Evolutionary conservation across 495 filamentous ascomycete genomes (phyloP).

Genomic region (Glarea lozoyensis): DNA sequence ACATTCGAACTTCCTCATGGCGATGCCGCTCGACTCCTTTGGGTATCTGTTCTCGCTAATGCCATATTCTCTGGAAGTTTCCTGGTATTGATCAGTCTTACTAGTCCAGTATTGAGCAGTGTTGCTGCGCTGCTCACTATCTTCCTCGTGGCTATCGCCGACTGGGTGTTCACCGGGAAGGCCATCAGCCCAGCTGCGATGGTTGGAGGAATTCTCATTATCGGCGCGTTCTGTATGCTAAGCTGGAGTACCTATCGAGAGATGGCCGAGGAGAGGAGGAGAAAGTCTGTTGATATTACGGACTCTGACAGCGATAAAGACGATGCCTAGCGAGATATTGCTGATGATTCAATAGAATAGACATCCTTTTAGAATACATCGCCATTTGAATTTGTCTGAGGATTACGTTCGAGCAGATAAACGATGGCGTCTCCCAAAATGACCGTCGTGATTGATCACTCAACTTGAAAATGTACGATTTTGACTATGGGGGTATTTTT

Average conservation of each 20-base stretch:
- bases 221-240: constrained; percentile 73
- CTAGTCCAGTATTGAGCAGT: constrained; percentile 81
- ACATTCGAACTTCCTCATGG: constrained; percentile 72
- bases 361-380: too few species aligned
- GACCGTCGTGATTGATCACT: too few species aligned
- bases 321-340: constrained; percentile 19
- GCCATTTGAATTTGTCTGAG: too few species aligned
- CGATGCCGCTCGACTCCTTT: constrained; percentile 66
- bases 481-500: too few species aligned
- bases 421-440: too few species aligned
- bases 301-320: constrained; percentile 18
- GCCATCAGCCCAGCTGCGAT: constrained; percentile 67
- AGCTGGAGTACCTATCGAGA: constrained; percentile 89
- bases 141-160: constrained; percentile 86
- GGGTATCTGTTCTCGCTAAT: constrained; percentile 75
- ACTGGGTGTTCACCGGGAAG: constrained; percentile 74
- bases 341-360: too few species aligned
- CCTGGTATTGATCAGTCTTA: constrained; percentile 83
- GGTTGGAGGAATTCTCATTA: constrained; percentile 76
- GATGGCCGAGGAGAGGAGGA: constrained; percentile 73
- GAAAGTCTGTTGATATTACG: constrained; percentile 37
- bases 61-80: constrained; percentile 89
- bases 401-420: too few species aligned
- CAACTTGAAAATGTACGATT: too few species aligned
- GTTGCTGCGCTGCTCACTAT: constrained; percentile 93